Conservation (phyloP, 2,329 filamentous ascomycete genomes). For the Akanthomyces dipterigenus region DNA sequence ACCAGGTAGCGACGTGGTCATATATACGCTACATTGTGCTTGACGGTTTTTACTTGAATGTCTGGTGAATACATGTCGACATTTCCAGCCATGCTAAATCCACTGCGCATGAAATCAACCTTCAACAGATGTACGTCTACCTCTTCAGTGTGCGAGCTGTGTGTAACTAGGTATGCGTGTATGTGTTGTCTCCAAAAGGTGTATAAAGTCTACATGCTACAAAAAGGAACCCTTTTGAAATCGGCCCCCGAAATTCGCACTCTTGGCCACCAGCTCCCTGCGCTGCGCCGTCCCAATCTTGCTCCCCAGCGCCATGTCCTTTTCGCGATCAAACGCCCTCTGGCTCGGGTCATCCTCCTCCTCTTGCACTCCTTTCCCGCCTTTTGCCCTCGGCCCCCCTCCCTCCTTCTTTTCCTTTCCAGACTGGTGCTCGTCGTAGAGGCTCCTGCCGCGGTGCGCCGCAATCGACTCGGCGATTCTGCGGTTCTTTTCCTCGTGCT, state of each 20-base stretch:
- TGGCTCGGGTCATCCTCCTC: conserved; percentile 88
- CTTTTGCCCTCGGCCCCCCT: conserved; percentile 16
- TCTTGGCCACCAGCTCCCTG: conserved; percentile 70
- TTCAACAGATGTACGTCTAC: too few relatives aligned
- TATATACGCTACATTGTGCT: conserved; percentile 6
- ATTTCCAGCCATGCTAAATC: too few relatives aligned
- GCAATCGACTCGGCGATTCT: conserved; percentile 45
- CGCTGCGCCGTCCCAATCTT: conserved; percentile 67
- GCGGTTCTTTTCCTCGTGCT: conserved; percentile 49
- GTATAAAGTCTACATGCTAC: conserved; percentile 22
- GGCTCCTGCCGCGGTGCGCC: conserved; percentile 48
- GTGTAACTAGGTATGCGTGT: neutral
- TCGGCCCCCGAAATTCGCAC: conserved; percentile 72
- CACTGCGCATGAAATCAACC: too few relatives aligned
- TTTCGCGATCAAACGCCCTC: conserved; percentile 82
- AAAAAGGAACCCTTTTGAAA: conserved; percentile 71
- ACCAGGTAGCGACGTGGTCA: conserved; percentile 4
- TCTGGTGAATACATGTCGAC: neutral
- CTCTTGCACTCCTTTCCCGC: conserved; percentile 33
- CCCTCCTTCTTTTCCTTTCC: conserved; percentile 21
- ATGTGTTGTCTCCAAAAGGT: too few relatives aligned
- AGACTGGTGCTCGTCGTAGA: conserved; percentile 52
- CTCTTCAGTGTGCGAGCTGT: too few relatives aligned
- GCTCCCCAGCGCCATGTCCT: conserved; percentile 78
- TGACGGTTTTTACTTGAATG: neutral